Evolutionary conservation across 2,329 filamentous ascomycete genomes (phyloP).

Genomic region (Coniochaeta sp.): DNA sequence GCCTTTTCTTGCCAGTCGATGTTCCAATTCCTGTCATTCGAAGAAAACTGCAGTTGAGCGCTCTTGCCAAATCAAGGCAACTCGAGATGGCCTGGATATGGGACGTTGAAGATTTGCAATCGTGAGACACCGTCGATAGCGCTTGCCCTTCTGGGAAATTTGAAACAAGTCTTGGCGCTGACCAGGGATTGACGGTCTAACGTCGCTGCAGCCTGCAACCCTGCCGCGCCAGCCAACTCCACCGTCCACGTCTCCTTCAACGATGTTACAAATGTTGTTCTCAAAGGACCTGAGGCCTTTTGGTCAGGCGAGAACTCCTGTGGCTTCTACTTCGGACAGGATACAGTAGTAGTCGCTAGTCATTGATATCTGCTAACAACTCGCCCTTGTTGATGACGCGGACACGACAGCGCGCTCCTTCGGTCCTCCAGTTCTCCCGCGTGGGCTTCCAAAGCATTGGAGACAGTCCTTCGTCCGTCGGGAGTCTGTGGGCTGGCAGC

Average conservation of each 20-base stretch:
- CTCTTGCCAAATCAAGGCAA: not conserved
- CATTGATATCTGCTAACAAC: too few relatives aligned
- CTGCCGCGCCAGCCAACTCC: not conserved
- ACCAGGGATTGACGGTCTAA: not conserved
- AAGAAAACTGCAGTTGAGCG: not conserved
- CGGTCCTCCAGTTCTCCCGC: too few relatives aligned
- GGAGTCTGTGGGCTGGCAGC: not conserved
- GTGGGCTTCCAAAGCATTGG: not conserved
- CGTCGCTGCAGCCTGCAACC: not conserved
- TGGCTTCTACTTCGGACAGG: not conserved
- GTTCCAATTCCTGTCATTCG: not conserved
- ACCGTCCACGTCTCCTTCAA: not conserved
- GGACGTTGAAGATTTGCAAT: constrained; percentile 10
- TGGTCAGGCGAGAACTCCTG: too few relatives aligned
- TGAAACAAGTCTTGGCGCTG: constrained; percentile 1
- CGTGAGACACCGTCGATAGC: constrained; percentile 9
- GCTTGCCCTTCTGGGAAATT: not conserved
- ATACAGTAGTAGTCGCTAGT: not conserved
- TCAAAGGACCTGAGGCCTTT: not conserved
- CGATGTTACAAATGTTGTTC: not conserved
- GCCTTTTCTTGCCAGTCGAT: too few relatives aligned
- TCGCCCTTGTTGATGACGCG: too few relatives aligned
- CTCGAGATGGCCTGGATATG: not conserved
- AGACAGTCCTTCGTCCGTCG: not conserved
- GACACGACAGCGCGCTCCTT: too few relatives aligned